phyloP scores from a whole-genome alignment of 306 rosid genomes.

The Castanea mollissima region DNA sequence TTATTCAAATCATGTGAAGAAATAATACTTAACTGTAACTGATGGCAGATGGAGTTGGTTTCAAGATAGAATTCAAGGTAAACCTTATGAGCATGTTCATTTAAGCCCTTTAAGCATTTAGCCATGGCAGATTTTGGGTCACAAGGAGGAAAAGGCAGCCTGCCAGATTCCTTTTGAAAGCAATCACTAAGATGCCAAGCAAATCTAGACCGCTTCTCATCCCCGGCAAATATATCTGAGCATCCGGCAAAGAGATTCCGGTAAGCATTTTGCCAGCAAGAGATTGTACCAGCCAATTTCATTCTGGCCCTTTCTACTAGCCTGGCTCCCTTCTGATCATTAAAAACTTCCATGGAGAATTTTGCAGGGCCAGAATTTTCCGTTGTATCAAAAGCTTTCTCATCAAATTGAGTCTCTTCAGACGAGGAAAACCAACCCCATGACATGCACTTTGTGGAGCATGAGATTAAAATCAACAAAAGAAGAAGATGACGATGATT shows the following conservation, averaged over 20 bases:
- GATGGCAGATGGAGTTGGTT: conserved; percentile 55
- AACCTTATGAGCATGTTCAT: conserved; percentile 61
- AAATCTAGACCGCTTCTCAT: conserved; percentile 69
- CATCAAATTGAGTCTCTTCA: conserved; percentile 21
- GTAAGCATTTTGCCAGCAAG: conserved; percentile 78
- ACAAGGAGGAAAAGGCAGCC: conserved; percentile 63
- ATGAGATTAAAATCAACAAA: conserved; percentile 21
- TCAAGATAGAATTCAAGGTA: conserved; percentile 89
- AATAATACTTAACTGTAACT: conserved; percentile 28
- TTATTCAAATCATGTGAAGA: not conserved
- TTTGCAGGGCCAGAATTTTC: conserved; percentile 34
- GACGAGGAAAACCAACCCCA: conserved; percentile 71
- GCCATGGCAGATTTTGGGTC: conserved; percentile 46
- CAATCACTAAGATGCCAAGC: conserved; percentile 93
- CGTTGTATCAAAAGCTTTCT: conserved; percentile 5
- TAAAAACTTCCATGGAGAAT: conserved; percentile 55
- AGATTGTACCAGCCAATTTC: conserved; percentile 46
- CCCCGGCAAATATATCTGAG: conserved; percentile 54
- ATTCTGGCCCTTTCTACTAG: conserved; percentile 52
- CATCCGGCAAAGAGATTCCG: conserved; percentile 68
- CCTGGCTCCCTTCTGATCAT: conserved; percentile 49
- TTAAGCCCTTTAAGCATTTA: conserved; percentile 41
- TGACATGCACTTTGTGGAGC: conserved; percentile 35
- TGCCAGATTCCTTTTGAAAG: conserved; percentile 78
- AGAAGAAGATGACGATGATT: not conserved